Evolutionary conservation across 1,284 basidiomycete genomes (phyloP).

Genomic region (Moesziomyces sp.): DNA sequence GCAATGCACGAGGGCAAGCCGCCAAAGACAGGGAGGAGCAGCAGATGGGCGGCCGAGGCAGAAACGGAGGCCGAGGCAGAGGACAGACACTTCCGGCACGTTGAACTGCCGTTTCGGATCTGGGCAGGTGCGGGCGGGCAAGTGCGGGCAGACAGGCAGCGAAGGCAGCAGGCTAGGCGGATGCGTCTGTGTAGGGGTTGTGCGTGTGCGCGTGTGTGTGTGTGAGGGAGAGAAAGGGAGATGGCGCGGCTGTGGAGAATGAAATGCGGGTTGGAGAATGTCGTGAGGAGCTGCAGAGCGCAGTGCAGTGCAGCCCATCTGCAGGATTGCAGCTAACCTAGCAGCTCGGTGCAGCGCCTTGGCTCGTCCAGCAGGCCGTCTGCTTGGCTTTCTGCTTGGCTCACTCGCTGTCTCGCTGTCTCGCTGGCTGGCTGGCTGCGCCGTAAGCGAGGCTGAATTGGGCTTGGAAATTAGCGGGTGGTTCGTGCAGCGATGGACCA

Average conservation of each 20-base stretch:
- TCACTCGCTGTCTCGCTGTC: background rate
- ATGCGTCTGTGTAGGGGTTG: too few relatives aligned
- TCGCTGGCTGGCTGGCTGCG: conserved; percentile 1
- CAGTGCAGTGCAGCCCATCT: background rate
- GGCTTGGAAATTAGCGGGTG: too few relatives aligned
- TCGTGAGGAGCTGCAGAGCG: background rate
- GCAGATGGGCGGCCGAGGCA: too few relatives aligned
- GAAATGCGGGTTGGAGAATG: background rate
- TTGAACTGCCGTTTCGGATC: background rate
- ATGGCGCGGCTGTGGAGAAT: background rate
- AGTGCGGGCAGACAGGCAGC: too few relatives aligned
- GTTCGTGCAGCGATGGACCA: too few relatives aligned
- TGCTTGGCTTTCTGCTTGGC: background rate
- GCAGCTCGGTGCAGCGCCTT: too few relatives aligned
- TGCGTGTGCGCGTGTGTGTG: too few relatives aligned
- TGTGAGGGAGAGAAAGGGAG: background rate
- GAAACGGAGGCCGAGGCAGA: too few relatives aligned
- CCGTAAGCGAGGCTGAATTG: background rate
- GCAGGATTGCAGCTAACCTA: too few relatives aligned
- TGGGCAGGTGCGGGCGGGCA: background rate
- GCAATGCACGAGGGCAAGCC: background rate
- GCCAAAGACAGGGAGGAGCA: background rate
- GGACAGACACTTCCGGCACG: background rate
- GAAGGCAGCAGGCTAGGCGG: too few relatives aligned
- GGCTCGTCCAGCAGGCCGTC: too few relatives aligned